These are phyloP conservation scores for Elsinoe ampelina DNA, from an alignment of 2,329 filamentous ascomycete genomes.

Conservation along the genomic window DNA sequence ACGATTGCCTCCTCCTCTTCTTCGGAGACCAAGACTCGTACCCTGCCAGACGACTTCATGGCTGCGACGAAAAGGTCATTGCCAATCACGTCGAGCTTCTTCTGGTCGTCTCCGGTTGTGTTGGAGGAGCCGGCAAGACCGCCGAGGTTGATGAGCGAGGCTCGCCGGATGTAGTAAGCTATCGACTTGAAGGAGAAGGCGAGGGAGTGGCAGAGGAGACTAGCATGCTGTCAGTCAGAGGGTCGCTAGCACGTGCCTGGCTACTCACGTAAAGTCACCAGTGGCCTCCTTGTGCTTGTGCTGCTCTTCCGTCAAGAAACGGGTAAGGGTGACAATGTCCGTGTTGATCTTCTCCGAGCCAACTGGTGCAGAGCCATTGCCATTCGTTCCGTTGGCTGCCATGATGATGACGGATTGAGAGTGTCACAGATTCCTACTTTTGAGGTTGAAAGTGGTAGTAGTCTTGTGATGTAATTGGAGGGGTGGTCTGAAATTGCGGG, in stretches of 20 bases:
- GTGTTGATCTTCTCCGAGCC: constrained; percentile 79
- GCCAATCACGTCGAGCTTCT: constrained; percentile 98
- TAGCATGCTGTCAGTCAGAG: constrained; percentile 31
- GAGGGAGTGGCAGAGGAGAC: constrained; percentile 89
- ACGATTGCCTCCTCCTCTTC: constrained; percentile 90
- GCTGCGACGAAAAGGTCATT: constrained; percentile 96
- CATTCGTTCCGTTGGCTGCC: constrained; percentile 34
- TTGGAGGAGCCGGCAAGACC: constrained; percentile 93
- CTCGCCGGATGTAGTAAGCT: constrained; percentile 96
- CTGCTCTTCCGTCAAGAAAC: constrained; percentile 95
- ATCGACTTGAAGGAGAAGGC: constrained; percentile 99
- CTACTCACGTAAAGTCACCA: constrained; percentile 88
- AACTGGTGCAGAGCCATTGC: constrained; percentile 41
- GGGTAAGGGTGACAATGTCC: constrained; percentile 88
- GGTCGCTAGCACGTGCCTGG: neutral
- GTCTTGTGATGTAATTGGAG: constrained; percentile 10
- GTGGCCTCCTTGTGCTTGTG: constrained; percentile 86
- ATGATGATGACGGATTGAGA: constrained; percentile 9
- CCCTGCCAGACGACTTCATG: constrained; percentile 87
- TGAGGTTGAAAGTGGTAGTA: neutral
- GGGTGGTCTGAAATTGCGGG: neutral
- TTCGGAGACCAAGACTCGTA: constrained; percentile 88
- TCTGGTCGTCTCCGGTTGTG: constrained; percentile 93
- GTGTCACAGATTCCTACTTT: neutral
- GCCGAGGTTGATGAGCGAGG: constrained; percentile 78